Conservation (phyloP, 2,329 filamentous ascomycete genomes). For the Akanthomyces muscarius region DNA sequence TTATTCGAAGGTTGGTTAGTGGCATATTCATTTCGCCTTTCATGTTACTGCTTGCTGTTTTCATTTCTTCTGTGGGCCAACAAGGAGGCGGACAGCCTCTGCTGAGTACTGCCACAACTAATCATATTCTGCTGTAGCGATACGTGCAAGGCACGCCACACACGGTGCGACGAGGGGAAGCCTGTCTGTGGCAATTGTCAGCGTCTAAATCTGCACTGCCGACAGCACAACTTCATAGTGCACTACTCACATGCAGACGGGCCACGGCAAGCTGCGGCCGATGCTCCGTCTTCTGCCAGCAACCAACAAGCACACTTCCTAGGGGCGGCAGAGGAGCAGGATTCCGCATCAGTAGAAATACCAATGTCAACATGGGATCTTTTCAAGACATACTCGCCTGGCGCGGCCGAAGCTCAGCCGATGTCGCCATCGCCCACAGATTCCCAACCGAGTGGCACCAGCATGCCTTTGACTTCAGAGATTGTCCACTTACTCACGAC, state of each 20-base stretch:
- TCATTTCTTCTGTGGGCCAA: not conserved
- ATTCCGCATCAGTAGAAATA: not conserved
- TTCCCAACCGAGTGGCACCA: not conserved
- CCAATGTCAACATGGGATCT: slow-evolving; percentile 10
- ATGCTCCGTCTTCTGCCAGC: not conserved
- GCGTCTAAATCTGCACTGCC: slow-evolving; percentile 9
- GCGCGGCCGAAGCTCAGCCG: not conserved
- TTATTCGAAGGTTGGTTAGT: not conserved
- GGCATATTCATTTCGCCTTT: not conserved
- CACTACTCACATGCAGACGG: slow-evolving; percentile 1
- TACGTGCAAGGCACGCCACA: slow-evolving; percentile 9
- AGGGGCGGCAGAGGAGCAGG: not conserved
- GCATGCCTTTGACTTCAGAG: not conserved
- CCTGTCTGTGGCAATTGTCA: slow-evolving; percentile 15
- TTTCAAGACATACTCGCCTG: not conserved
- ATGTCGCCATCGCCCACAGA: not conserved
- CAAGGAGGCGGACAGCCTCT: not conserved
- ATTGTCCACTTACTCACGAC: slow-evolving; percentile 2
- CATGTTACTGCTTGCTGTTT: not conserved
- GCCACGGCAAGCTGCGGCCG: not conserved
- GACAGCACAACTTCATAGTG: slow-evolving; percentile 3
- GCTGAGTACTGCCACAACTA: not conserved
- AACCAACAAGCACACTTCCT: not conserved
- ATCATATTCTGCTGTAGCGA: not conserved
- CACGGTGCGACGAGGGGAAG: slow-evolving; percentile 13